Evolutionary conservation across 768 basidiomycete genomes (phyloP).

Genomic region (Russula olivacea): DNA sequence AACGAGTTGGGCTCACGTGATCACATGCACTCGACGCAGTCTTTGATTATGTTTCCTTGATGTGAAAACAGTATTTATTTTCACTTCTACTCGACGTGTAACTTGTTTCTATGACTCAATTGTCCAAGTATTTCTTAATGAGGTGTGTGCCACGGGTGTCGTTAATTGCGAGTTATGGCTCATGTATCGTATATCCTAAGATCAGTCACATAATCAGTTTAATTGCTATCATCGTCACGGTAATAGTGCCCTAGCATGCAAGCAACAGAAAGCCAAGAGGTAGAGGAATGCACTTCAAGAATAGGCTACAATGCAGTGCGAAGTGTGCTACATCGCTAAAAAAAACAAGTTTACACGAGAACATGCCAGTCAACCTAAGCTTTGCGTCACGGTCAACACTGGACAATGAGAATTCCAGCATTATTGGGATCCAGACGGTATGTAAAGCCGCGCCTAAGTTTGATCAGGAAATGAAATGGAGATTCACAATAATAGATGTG

Average conservation of each 20-base stretch:
- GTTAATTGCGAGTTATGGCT: too few species aligned
- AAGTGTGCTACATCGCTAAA: not conserved
- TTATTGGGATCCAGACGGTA: conserved; percentile 7
- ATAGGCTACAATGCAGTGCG: not conserved
- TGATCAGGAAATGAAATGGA: not conserved
- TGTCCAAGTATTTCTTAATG: too few species aligned
- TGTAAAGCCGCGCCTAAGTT: not conserved
- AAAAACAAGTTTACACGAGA: not conserved
- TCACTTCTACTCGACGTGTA: too few species aligned
- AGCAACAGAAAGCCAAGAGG: not conserved
- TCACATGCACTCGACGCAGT: too few species aligned
- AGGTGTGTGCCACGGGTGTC: too few species aligned
- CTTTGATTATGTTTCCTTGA: too few species aligned
- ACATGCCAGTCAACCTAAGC: not conserved
- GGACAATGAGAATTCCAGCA: conserved; percentile 11
- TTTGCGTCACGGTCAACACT: not conserved
- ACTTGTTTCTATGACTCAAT: too few species aligned
- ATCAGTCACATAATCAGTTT: too few species aligned
- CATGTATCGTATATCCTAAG: too few species aligned
- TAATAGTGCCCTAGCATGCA: not conserved
- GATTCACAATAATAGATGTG: not conserved
- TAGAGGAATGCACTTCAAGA: not conserved
- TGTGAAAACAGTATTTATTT: too few species aligned
- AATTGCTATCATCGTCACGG: not conserved
- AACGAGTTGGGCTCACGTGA: too few species aligned